These are phyloP conservation scores for Quercus agrifolia DNA, from an alignment of 306 rosid species.

Conservation along the genomic window DNA sequence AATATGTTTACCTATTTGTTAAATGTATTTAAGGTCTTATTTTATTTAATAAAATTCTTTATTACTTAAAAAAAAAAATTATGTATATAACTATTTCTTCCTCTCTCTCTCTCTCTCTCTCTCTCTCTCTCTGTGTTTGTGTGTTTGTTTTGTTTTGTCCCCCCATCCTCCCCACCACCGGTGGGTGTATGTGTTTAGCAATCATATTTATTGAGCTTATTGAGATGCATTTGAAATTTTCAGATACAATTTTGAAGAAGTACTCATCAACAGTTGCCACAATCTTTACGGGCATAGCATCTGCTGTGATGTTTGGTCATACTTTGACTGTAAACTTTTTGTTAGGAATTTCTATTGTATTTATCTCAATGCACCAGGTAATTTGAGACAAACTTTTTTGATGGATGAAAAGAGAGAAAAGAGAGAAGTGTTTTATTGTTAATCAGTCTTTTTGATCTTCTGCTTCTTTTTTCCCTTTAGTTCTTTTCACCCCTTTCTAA, in stretches of 20 bases:
- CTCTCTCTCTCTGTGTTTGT: no score
- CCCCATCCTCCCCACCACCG: not conserved
- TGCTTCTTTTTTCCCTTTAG: conserved; percentile 36
- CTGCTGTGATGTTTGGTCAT: conserved; percentile 92
- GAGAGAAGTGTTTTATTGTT: not conserved
- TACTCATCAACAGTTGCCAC: conserved; percentile 98
- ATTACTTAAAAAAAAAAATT: no score
- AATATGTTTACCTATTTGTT: not conserved
- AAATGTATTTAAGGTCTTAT: no score
- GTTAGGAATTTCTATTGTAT: conserved; percentile 93
- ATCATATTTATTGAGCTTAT: not conserved
- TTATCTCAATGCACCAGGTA: conserved; percentile 99
- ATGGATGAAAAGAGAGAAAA: not conserved
- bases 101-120: no score
- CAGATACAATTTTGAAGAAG: conserved; percentile 98
- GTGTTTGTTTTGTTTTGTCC: not conserved
- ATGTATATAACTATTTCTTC: no score
- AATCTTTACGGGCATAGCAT: conserved; percentile 96
- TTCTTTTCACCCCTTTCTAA: conserved; percentile 89
- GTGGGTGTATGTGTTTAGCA: not conserved
- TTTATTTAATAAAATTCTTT: no score
- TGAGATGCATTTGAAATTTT: conserved; percentile 20
- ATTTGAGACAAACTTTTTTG: conserved; percentile 18
- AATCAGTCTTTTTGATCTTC: not conserved
- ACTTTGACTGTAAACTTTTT: conserved; percentile 84